Percentiles rank a stretch among this genome's conserved stretches.
These are phyloP conservation scores for Xeromyces bisporus DNA, from an alignment of 495 filamentous ascomycete species.

Conservation along the genomic window DNA sequence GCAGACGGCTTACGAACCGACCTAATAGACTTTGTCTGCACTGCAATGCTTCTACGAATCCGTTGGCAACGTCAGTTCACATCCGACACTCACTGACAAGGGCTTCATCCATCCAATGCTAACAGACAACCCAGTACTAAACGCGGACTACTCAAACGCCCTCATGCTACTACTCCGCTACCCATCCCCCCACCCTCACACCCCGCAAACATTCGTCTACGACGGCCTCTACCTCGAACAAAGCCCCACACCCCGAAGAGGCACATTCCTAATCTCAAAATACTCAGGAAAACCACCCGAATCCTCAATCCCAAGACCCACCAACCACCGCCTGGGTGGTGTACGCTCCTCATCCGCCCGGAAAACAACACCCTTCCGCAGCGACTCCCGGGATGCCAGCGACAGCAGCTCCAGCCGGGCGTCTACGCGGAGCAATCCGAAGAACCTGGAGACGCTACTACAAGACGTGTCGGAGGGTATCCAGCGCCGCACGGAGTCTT, in stretches of 20 bases:
- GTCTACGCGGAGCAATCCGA: conserved; percentile 41
- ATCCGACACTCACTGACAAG: neutral
- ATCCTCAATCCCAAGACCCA: conserved; percentile 4
- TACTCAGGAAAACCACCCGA: conserved; percentile 57
- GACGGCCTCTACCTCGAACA: conserved; percentile 76
- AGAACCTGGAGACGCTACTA: conserved; percentile 56
- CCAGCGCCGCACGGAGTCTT: conserved; percentile 64
- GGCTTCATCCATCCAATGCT: conserved; percentile 8
- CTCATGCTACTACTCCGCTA: conserved; percentile 72
- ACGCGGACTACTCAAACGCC: conserved; percentile 70
- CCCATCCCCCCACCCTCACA: conserved; percentile 40
- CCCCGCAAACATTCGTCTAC: conserved; percentile 61
- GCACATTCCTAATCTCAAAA: conserved; percentile 58
- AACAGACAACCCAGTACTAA: conserved; percentile 43
- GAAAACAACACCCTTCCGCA: conserved; percentile 19
- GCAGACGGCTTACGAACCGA: conserved; percentile 71
- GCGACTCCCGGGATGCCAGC: conserved; percentile 18
- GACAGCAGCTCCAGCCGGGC: conserved; percentile 24
- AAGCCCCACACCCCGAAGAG: conserved; percentile 57
- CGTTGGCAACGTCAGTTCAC: conserved; percentile 64
- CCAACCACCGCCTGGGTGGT: conserved; percentile 13
- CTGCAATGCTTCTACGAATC: conserved; percentile 85
- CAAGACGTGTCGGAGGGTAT: conserved; percentile 76
- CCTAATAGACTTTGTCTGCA: conserved; percentile 73
- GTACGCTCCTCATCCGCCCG: conserved; percentile 9